Percentiles rank a stretch among this genome's conserved stretches.
phyloP scores from a whole-genome alignment of 129 eudicot species.

The Saposhnikovia divaricata region DNA sequence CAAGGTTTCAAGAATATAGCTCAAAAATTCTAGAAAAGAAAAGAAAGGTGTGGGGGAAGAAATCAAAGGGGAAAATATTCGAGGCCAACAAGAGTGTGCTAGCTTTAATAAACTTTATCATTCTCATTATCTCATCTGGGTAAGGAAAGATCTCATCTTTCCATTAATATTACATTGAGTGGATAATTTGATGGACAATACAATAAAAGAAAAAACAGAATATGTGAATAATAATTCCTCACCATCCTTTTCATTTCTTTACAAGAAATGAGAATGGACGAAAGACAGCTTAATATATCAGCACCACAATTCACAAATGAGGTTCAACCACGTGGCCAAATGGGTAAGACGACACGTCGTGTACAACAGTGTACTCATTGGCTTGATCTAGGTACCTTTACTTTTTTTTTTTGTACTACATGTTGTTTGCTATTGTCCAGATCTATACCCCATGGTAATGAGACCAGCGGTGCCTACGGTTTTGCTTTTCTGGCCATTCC shows the following conservation, averaged over 20 bases:
- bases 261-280: not conserved
- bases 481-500: slow-evolving; percentile 5
- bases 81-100: slow-evolving; percentile 1
- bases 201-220: not conserved
- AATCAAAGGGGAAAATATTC: slow-evolving; percentile 1
- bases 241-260: slow-evolving; percentile 4
- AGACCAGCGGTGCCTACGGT: slow-evolving; percentile 8
- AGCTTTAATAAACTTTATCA: not conserved
- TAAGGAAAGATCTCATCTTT: slow-evolving; percentile 2
- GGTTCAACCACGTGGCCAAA: slow-evolving; percentile 12
- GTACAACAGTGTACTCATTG: not conserved
- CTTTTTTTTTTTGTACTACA: not conserved
- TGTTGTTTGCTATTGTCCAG: not conserved
- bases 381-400: not conserved
- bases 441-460: not conserved
- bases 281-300: not conserved
- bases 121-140: not conserved
- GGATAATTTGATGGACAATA: slow-evolving; percentile 10
- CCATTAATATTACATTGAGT: not conserved
- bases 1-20: not conserved
- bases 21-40: not conserved
- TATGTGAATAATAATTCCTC: slow-evolving; percentile 7
- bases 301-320: slow-evolving; percentile 10
- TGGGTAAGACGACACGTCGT: slow-evolving; percentile 5
- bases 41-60: slow-evolving; percentile 1